Evolutionary conservation across 768 basidiomycete species (phyloP).

Genomic region (Collybia sordida): DNA sequence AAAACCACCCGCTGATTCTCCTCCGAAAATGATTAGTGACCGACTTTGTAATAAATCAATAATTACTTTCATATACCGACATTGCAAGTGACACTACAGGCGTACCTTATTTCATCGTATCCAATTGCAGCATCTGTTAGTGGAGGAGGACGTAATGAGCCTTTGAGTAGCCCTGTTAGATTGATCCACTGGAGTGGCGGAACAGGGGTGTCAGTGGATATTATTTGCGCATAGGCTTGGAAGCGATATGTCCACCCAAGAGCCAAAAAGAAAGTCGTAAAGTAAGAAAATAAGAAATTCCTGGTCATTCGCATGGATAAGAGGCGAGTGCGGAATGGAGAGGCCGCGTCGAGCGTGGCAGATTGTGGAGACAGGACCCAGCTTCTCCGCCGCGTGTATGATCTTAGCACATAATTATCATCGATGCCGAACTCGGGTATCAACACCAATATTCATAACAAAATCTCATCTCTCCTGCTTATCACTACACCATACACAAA

Average conservation of each 20-base stretch:
- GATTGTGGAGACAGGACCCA: neutral
- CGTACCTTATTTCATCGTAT: slow-evolving; percentile 46
- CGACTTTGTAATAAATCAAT: slow-evolving; percentile 34
- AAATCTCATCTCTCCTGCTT: no score
- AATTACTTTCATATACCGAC: neutral
- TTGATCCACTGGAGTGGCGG: slow-evolving; percentile 80
- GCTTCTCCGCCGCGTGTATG: neutral
- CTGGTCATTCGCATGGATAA: slow-evolving; percentile 28
- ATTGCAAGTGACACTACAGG: slow-evolving; percentile 1
- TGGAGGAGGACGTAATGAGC: slow-evolving; percentile 55
- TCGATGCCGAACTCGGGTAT: neutral
- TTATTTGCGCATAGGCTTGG: slow-evolving; percentile 39
- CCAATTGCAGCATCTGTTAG: slow-evolving; percentile 75
- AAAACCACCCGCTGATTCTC: slow-evolving; percentile 65
- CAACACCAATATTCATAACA: neutral
- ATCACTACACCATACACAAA: no score
- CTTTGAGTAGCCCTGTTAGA: slow-evolving; percentile 54
- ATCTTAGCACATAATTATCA: neutral
- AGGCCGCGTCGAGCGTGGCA: neutral
- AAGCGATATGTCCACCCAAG: slow-evolving; percentile 16
- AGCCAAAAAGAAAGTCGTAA: slow-evolving; percentile 23
- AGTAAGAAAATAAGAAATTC: slow-evolving; percentile 19
- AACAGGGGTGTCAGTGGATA: slow-evolving; percentile 52
- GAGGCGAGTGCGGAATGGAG: neutral
- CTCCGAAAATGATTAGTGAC: slow-evolving; percentile 72